A percentile compares a stretch with the other conserved stretches of the same genome.
Conservation (phyloP, 495 filamentous ascomycete genomes). For the Neurospora terricola region DNA sequence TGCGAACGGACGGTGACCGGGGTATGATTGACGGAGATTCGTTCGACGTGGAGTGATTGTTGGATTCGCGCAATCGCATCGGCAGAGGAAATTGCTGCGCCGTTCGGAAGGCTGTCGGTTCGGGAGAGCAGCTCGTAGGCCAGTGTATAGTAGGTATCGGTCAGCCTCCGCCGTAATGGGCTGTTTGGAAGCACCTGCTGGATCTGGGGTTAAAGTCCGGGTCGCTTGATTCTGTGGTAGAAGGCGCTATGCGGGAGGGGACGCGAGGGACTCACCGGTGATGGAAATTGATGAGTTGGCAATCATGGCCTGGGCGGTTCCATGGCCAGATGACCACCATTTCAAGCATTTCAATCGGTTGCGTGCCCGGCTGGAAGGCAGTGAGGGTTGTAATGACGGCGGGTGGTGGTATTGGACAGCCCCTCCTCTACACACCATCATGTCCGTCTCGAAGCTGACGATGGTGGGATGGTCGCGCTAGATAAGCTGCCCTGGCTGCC, state of each 20-base stretch:
- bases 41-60: not conserved
- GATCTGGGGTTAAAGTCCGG: not conserved
- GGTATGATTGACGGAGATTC: not conserved
- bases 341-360: constrained; percentile 1
- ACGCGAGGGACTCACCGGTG: constrained; percentile 12
- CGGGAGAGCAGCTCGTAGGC: not conserved
- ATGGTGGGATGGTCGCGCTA: not conserved
- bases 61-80: not conserved
- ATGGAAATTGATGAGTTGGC: constrained; percentile 20
- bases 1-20: not conserved
- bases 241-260: constrained; percentile 2
- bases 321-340: constrained; percentile 16
- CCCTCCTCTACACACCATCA: not conserved
- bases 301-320: constrained; percentile 6
- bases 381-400: constrained; percentile 1
- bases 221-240: constrained; percentile 1
- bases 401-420: not conserved
- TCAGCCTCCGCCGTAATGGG: not conserved
- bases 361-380: not conserved
- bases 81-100: not conserved
- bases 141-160: not conserved
- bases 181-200: not conserved
- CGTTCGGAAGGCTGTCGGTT: not conserved
- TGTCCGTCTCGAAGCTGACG: not conserved
- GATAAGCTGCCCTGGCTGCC: not conserved